Evolutionary conservation across 768 basidiomycete genomes (phyloP), one percentile per base, ranked within the genome.

Genomic region (Floccularia luteovirens): DNA sequence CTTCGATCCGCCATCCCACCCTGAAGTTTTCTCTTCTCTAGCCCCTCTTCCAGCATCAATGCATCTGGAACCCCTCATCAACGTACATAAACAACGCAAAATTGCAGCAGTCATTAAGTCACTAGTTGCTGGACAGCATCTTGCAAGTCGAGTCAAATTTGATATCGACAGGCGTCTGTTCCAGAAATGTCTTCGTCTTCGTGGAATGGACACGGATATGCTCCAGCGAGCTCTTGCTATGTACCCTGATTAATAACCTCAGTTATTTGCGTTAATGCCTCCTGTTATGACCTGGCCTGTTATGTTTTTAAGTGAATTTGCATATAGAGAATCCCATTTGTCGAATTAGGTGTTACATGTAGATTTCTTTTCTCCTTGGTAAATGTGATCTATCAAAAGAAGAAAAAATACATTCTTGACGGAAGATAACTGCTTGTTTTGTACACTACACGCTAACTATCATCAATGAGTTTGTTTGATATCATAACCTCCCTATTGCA

Each of bases 21-120:
- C 88, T 0, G 85, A 89, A 44, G 84, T 90, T 20, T 91, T 91
- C 57, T 68, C 77, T 1, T 68, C 79, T 10, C 70, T 91, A 4
- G 70, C 78, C 2, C 73, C 81, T 5, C 74, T 90, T 3, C 89
- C 88, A 0, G 54, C 76, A 1, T 73, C 75, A n/a, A 86, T 90
- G 68, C 76, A 81, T 45, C 72, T 91, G 21, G 87, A 90, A 50
- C 87, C 89, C 3, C 60, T 91, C 43, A 87, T 91, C 62, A 91
- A 90, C 54, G 82, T 91, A 4, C 86, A 90, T 59, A 90, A 91
- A 59, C 89, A 91, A 54, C 77, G 89, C 24, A 62, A 82, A 48
- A 84, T 88, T 38, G 86, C 89, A 7, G 74, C 73, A 12, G 80
- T 87, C 30, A 85, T 90, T 63, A 88, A 89, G 56, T 72, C 75